These are phyloP conservation scores for Mycena galericulata DNA, from an alignment of 768 basidiomycete genomes.

Conservation along the genomic window DNA sequence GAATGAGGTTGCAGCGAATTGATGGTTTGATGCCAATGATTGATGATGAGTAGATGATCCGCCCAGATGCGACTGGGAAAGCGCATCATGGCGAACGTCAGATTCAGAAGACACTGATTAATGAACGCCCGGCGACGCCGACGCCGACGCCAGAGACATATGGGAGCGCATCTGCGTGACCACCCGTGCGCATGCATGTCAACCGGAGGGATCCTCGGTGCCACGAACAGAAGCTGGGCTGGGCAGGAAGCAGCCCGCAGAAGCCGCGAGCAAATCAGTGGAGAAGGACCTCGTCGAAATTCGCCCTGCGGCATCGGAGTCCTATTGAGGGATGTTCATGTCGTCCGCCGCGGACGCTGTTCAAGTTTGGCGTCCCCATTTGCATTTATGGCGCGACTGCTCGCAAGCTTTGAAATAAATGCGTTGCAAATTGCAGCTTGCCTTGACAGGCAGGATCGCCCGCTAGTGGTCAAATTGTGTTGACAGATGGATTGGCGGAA, in stretches of 20 bases:
- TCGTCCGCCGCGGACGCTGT: background rate
- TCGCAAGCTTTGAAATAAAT: slow-evolving; percentile 4
- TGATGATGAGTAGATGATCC: no score
- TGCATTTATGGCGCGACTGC: no score
- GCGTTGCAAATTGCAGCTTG: background rate
- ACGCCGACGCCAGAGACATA: no score
- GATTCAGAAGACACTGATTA: no score
- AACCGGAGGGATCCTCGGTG: slow-evolving; percentile 15
- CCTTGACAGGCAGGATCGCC: background rate
- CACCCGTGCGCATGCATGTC: background rate
- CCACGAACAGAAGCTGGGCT: slow-evolving; percentile 21
- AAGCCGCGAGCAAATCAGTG: no score
- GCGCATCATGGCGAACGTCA: no score
- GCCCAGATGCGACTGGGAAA: no score
- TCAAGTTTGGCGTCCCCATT: no score
- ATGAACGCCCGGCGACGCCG: no score
- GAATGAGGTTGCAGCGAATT: no score
- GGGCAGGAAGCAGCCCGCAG: background rate
- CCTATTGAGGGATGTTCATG: background rate
- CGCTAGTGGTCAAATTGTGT: background rate
- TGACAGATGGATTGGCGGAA: background rate
- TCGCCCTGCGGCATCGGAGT: slow-evolving; percentile 22
- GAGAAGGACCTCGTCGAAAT: no score
- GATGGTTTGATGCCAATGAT: background rate
- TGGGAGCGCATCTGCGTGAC: no score